Conservation (phyloP, 2,329 filamentous ascomycete species). For the Colletotrichum neosansevieriae region DNA sequence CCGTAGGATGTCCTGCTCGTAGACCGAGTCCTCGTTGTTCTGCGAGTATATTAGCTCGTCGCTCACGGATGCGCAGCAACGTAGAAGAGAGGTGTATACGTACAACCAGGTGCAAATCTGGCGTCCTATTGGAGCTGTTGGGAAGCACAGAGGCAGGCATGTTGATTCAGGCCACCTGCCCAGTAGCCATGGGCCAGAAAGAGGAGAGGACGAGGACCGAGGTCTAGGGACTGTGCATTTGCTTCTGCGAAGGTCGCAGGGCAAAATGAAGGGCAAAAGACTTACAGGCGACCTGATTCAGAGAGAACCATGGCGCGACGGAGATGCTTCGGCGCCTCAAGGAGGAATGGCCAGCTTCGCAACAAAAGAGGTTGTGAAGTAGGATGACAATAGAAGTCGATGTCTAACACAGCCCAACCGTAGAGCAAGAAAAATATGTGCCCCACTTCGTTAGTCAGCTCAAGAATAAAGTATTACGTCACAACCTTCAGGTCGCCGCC, state of each 20-base stretch:
- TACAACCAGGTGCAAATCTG: slow-evolving; percentile 64
- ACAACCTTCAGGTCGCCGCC: no score
- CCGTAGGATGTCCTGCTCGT: slow-evolving; percentile 94
- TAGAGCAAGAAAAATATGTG: no score
- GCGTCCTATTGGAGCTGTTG: slow-evolving; percentile 56
- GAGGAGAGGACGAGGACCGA: neutral
- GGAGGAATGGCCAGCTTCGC: no score
- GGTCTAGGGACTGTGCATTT: neutral
- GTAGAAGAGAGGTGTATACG: slow-evolving; percentile 40
- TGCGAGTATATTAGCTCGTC: slow-evolving; percentile 54
- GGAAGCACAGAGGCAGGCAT: slow-evolving; percentile 41
- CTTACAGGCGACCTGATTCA: neutral
- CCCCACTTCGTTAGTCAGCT: no score
- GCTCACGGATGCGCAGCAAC: neutral
- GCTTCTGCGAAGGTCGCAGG: slow-evolving; percentile 3
- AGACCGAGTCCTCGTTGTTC: slow-evolving; percentile 90
- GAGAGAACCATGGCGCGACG: slow-evolving; percentile 11
- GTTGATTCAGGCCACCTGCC: slow-evolving; percentile 16
- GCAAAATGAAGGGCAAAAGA: neutral
- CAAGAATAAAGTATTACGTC: no score
- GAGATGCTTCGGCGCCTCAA: neutral
- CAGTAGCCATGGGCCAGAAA: slow-evolving; percentile 15
- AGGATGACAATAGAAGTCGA: no score
- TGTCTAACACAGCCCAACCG: no score
- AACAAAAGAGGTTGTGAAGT: no score